Conservation (phyloP, 192 early-diverging fungal genomes). For the Anaeromyces robustus region DNA sequence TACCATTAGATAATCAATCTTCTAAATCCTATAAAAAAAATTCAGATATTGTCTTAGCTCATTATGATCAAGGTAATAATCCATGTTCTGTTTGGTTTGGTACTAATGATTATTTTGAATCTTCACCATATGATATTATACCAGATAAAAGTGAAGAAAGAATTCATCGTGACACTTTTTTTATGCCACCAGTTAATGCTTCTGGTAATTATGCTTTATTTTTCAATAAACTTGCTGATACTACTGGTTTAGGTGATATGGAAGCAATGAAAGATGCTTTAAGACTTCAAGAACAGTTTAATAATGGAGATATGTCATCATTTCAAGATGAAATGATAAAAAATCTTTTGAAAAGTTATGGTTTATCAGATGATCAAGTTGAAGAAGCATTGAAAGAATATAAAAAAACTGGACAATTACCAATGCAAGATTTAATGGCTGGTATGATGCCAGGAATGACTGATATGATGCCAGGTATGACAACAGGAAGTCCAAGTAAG, state of each 20-base stretch:
- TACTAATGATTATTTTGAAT: not conserved
- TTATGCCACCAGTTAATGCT: not conserved
- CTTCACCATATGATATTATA: not conserved
- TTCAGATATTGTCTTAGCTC: not conserved
- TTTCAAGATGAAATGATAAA: not conserved
- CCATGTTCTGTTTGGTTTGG: not conserved
- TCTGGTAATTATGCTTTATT: not conserved
- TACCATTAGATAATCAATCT: not conserved
- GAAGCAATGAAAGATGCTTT: not conserved
- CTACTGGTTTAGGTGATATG: not conserved
- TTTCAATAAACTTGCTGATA: not conserved
- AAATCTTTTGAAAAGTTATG: not conserved
- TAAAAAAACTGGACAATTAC: not conserved
- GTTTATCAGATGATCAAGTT: not conserved
- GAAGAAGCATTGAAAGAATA: not conserved
- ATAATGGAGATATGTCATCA: not conserved
- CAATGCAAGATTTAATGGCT: not conserved
- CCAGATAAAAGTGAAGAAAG: not conserved
- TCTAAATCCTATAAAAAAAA: not conserved
- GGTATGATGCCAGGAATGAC: not conserved
- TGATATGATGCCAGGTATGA: not conserved
- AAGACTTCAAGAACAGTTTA: not conserved
- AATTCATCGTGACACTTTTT: not conserved
- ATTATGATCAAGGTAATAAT: not conserved
- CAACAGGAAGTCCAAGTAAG: not conserved